These are phyloP conservation scores for Capsella rubella DNA, from an alignment of 441 rosid species.

Conservation along the genomic window DNA sequence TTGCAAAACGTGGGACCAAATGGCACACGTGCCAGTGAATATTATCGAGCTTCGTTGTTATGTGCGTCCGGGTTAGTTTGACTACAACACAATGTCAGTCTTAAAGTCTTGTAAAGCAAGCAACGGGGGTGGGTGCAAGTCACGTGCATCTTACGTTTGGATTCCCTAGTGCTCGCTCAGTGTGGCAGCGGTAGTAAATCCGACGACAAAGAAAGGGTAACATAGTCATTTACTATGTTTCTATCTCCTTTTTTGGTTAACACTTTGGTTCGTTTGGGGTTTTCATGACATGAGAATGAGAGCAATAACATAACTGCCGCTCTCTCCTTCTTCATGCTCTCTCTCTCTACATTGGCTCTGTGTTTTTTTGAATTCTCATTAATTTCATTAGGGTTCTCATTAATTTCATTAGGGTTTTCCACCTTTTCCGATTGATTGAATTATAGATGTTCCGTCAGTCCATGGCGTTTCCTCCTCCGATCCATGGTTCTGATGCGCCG, in stretches of 20 bases:
- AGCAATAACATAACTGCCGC: conserved; percentile 46
- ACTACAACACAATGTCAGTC: conserved; percentile 1
- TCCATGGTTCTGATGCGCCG: conserved; percentile 33
- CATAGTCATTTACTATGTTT: not conserved
- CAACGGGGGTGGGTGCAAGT: conserved; percentile 34
- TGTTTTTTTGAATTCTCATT: conserved; percentile 19
- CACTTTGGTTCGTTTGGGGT: conserved; percentile 24
- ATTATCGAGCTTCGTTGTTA: not conserved
- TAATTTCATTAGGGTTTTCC: conserved; percentile 35
- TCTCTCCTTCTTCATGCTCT: conserved; percentile 30
- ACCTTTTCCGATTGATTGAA: not conserved
- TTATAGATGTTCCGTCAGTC: conserved; percentile 46
- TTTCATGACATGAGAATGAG: not conserved
- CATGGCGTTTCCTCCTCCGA: conserved; percentile 45
- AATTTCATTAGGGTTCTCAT: conserved; percentile 32
- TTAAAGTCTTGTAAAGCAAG: conserved; percentile 38
- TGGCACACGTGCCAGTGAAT: conserved; percentile 19
- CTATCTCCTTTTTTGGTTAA: not conserved
- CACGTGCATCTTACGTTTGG: conserved; percentile 42
- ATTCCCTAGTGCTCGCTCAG: not conserved
- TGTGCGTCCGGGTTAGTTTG: conserved; percentile 14
- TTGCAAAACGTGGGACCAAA: conserved; percentile 20
- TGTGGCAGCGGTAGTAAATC: conserved; percentile 18
- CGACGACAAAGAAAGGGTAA: not conserved
- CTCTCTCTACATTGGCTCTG: conserved; percentile 31